phyloP scores from a whole-genome alignment of 1,139 yeast species.

The Diutina rugosa region DNA sequence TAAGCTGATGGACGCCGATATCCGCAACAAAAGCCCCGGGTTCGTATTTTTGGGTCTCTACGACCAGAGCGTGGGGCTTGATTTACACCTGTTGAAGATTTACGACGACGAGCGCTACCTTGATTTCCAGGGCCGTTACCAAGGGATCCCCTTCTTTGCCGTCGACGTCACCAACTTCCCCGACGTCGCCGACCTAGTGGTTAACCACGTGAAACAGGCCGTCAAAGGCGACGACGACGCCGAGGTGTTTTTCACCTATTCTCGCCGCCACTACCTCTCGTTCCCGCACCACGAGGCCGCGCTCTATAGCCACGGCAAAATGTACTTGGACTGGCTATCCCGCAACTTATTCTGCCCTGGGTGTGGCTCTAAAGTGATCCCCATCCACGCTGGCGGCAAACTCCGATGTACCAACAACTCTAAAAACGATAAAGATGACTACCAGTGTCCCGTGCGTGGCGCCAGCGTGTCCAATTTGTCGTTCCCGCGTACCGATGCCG shows the following conservation, averaged over 20 bases:
- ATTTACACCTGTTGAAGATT: slow-evolving; percentile 17
- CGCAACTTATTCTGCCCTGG: slow-evolving; percentile 78
- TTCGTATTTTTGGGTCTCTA: slow-evolving; percentile 59
- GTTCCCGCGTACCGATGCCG: slow-evolving; percentile 89
- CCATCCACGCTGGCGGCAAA: slow-evolving; percentile 77
- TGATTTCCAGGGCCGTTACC: slow-evolving; percentile 36
- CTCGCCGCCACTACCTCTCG: slow-evolving; percentile 23
- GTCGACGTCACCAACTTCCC: slow-evolving; percentile 42
- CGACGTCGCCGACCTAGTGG: slow-evolving; percentile 12
- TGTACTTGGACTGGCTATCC: slow-evolving; percentile 76
- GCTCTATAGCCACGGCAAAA: slow-evolving; percentile 66
- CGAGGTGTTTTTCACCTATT: slow-evolving; percentile 15
- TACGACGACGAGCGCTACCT: slow-evolving; percentile 21
- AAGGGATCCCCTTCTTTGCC: slow-evolving; percentile 69
- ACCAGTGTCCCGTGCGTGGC: slow-evolving; percentile 40
- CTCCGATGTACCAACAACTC: slow-evolving; percentile 39
- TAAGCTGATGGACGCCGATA: slow-evolving; percentile 19
- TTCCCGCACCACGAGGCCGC: slow-evolving; percentile 42
- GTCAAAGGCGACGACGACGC: slow-evolving; percentile 5
- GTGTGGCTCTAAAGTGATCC: slow-evolving; percentile 62
- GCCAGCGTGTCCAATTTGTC: slow-evolving; percentile 46
- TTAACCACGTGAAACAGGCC: slow-evolving; percentile 3
- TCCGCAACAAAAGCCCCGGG: slow-evolving; percentile 26
- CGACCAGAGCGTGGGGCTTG: slow-evolving; percentile 35
- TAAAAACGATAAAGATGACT: slow-evolving; percentile 12